A percentile compares a stretch with the other conserved stretches of the same genome.
Evolutionary conservation across 2,329 filamentous ascomycete genomes (phyloP).

Genomic region (Fragosphaeria purpurea): DNA sequence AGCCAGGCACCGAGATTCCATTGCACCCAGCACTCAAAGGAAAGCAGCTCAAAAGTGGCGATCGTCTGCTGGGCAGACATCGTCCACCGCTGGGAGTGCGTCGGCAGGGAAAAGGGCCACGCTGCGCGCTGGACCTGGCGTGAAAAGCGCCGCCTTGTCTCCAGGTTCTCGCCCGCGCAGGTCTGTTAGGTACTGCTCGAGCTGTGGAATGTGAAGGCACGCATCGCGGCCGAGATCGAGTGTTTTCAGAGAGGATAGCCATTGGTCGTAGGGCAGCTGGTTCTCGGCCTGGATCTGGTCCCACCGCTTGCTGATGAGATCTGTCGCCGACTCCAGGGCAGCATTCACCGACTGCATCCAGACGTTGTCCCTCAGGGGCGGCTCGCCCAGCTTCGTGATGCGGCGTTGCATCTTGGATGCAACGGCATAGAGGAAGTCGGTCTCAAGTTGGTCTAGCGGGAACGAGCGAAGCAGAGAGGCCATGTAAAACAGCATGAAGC

Average conservation of each 20-base stretch:
- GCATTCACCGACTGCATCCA: conserved; percentile 2
- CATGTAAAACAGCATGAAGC: conserved; percentile 39
- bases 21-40: conserved; percentile 41
- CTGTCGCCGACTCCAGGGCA: conserved; percentile 2
- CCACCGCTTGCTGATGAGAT: not conserved
- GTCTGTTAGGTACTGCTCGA: not conserved
- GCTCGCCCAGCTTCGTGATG: conserved; percentile 26
- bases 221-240: not conserved
- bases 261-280: not conserved
- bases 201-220: not conserved
- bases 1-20: conserved; percentile 30
- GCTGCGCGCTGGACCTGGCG: not conserved
- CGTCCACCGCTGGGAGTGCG: not conserved
- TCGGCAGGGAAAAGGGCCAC: not conserved
- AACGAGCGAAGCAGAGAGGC: conserved; percentile 21
- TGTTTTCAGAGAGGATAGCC: not conserved
- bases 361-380: not conserved
- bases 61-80: conserved; percentile 3
- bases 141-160: not conserved
- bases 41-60: conserved; percentile 18
- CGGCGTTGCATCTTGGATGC: conserved; percentile 33
- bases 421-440: conserved; percentile 28
- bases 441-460: not conserved
- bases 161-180: not conserved
- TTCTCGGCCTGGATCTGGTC: not conserved